Conservation (phyloP, 345 rosid genomes). For the Eucalyptus caleyi region DNA sequence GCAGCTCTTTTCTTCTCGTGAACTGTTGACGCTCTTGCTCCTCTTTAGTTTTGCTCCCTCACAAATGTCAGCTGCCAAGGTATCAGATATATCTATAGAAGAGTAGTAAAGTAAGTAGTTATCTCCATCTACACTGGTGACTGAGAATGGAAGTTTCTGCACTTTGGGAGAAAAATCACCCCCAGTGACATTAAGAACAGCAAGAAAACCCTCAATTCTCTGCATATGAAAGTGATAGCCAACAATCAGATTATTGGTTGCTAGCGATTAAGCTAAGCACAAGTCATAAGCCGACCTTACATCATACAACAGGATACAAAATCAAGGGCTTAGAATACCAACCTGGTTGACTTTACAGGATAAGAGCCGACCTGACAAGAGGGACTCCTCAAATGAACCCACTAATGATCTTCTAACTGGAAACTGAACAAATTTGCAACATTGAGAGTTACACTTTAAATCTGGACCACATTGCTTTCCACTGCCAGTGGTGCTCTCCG, state of each 20-base stretch:
- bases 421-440: slow-evolving; percentile 66
- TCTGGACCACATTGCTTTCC: slow-evolving; percentile 23
- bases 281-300: neutral
- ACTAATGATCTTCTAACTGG: slow-evolving; percentile 77
- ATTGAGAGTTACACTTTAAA: slow-evolving; percentile 23
- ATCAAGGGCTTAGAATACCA: neutral
- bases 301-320: neutral
- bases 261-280: neutral
- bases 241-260: neutral
- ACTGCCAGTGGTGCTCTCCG: slow-evolving; percentile 27
- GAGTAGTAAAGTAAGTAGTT: slow-evolving; percentile 65
- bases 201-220: slow-evolving; percentile 90
- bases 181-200: slow-evolving; percentile 82
- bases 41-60: slow-evolving; percentile 40
- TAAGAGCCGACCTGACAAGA: slow-evolving; percentile 75
- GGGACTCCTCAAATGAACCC: slow-evolving; percentile 96
- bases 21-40: slow-evolving; percentile 33
- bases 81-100: slow-evolving; percentile 62
- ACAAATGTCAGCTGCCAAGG: slow-evolving; percentile 35
- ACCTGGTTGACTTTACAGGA: slow-evolving; percentile 63
- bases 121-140: slow-evolving; percentile 83
- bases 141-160: slow-evolving; percentile 89
- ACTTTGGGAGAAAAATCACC: slow-evolving; percentile 83
- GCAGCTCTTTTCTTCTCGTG: slow-evolving; percentile 49
- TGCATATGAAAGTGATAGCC: neutral